These are phyloP conservation scores for Grosmannia clavigera DNA, from an alignment of 2,329 filamentous ascomycete species.

Conservation along the genomic window DNA sequence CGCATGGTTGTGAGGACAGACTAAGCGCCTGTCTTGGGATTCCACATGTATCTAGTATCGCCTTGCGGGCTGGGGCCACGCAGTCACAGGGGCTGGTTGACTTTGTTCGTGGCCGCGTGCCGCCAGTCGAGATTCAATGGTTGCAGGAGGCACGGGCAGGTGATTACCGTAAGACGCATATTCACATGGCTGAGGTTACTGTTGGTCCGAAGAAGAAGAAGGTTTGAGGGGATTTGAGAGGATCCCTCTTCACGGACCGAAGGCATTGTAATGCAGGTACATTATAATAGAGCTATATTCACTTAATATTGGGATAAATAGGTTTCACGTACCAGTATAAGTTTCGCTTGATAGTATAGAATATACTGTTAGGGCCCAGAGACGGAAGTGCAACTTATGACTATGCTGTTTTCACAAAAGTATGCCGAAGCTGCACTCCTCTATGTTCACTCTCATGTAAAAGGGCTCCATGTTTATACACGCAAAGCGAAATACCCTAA, in stretches of 20 bases:
- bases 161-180: conserved; percentile 33
- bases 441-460: too few relatives aligned
- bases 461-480: neutral
- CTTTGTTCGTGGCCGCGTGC: conserved; percentile 40
- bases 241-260: too few relatives aligned
- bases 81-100: conserved; percentile 43
- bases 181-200: conserved; percentile 29
- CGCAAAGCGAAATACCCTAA: neutral
- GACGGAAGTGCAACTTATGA: neutral
- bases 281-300: neutral
- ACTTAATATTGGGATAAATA: too few relatives aligned
- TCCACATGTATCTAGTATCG: conserved; percentile 53
- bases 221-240: neutral
- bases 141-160: conserved; percentile 29
- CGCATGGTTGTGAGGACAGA: conserved; percentile 43
- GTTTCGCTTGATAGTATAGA: too few relatives aligned
- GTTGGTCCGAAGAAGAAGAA: conserved; percentile 25
- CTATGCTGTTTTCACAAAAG: too few relatives aligned
- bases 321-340: too few relatives aligned
- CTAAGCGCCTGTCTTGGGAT: conserved; percentile 46
- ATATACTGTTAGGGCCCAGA: too few relatives aligned
- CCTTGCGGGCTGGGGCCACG: conserved; percentile 42
- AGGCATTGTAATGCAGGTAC: neutral
- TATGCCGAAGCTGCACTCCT: too few relatives aligned
- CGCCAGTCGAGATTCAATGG: conserved; percentile 43